These are phyloP conservation scores for Ophiognomonia clavigignenti-juglandacearum DNA, from an alignment of 2,329 filamentous ascomycete species.

Conservation along the genomic window DNA sequence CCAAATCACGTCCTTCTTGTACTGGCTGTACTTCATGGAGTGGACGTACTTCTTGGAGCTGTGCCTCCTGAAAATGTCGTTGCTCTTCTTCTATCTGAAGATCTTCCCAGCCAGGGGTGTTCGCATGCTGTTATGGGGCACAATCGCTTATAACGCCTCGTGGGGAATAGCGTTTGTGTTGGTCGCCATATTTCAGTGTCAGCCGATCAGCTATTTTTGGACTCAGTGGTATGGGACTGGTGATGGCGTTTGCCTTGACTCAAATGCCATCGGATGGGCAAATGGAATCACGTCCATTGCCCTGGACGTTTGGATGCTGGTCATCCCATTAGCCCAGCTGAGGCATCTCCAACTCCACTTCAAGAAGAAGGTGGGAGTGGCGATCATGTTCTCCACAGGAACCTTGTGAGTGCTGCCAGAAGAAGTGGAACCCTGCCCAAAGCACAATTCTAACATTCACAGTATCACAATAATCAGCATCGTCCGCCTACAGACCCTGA, in stretches of 20 bases:
- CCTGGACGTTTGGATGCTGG: slow-evolving; percentile 36
- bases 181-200: slow-evolving; percentile 44
- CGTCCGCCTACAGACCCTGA: slow-evolving; percentile 26
- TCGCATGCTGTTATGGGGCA: slow-evolving; percentile 9
- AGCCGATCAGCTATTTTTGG: slow-evolving; percentile 49
- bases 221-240: slow-evolving; percentile 43
- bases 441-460: background rate
- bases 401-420: slow-evolving; percentile 24
- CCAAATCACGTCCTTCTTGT: slow-evolving; percentile 29
- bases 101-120: slow-evolving; percentile 12
- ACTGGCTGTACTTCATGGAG: slow-evolving; percentile 38
- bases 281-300: slow-evolving; percentile 42
- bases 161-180: slow-evolving; percentile 36
- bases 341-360: slow-evolving; percentile 34
- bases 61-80: slow-evolving; percentile 11
- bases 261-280: slow-evolving; percentile 45
- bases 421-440: background rate
- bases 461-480: slow-evolving; percentile 29
- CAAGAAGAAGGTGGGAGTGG: slow-evolving; percentile 40
- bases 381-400: slow-evolving; percentile 43
- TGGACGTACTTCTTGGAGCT: slow-evolving; percentile 18
- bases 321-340: slow-evolving; percentile 39
- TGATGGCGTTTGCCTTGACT: slow-evolving; percentile 42
- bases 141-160: slow-evolving; percentile 8
- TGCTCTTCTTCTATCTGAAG: slow-evolving; percentile 16